Evolutionary conservation across 805 yeast species (phyloP).

Genomic region (Zygosaccharomyces bisporus): DNA sequence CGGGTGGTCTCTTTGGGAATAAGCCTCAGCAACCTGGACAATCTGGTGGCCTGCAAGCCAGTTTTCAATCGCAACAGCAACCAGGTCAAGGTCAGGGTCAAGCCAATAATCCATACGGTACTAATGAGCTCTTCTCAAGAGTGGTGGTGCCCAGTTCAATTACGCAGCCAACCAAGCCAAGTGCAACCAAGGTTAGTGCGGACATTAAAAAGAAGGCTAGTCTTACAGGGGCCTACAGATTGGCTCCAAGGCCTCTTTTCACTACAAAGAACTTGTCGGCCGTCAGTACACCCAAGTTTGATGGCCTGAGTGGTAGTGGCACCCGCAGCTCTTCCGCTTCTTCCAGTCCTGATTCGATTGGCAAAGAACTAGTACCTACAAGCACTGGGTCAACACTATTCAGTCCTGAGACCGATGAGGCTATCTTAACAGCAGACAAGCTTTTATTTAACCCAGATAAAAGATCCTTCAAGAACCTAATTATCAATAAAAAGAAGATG

Average conservation of each 20-base stretch:
- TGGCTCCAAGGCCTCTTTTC: conserved; percentile 62
- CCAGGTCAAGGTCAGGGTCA: conserved; percentile 36
- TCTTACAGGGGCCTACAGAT: conserved; percentile 55
- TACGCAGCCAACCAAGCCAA: conserved; percentile 41
- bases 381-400: conserved; percentile 12
- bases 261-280: conserved; percentile 19
- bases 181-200: conserved; percentile 46
- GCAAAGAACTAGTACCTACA: conserved; percentile 15
- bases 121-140: conserved; percentile 58
- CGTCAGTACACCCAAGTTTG: conserved; percentile 2
- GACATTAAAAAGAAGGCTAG: conserved; percentile 56
- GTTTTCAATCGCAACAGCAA: conserved; percentile 26
- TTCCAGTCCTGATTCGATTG: conserved; percentile 17
- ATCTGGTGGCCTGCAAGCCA: conserved; percentile 12
- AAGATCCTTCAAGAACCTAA: conserved; percentile 29
- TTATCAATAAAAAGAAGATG: conserved; percentile 25
- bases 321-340: conserved; percentile 11
- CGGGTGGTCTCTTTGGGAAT: conserved; percentile 45
- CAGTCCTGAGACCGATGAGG: conserved; percentile 21
- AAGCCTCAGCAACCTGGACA: conserved; percentile 22
- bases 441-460: conserved; percentile 30
- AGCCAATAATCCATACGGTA: conserved; percentile 66
- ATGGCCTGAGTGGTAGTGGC: conserved; percentile 3
- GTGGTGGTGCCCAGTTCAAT: conserved; percentile 37
- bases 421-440: conserved; percentile 23